Conservation (phyloP, 2,329 filamentous ascomycete genomes). For the Fusarium anthophilum region DNA sequence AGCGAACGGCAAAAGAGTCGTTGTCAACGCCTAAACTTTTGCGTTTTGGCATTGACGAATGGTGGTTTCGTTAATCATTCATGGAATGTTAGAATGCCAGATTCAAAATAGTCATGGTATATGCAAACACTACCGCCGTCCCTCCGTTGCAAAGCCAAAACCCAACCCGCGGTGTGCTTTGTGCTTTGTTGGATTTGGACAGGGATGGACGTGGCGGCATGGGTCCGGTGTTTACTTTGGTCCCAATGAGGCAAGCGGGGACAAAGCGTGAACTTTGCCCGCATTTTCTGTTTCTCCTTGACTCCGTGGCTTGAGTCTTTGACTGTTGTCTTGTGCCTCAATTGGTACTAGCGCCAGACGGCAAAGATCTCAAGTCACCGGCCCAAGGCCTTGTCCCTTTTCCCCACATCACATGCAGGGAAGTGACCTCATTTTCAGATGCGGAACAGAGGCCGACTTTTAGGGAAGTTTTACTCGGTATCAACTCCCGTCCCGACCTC, state of each 20-base stretch:
- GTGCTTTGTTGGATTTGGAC: conserved; percentile 15
- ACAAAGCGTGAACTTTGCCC: conserved; percentile 30
- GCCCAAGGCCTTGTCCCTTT: conserved; percentile 1
- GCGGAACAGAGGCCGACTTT: conserved; percentile 33
- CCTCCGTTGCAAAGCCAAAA: conserved; percentile 7
- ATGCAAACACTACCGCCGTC: conserved; percentile 20
- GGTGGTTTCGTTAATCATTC: conserved; percentile 26
- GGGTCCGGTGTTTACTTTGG: conserved; percentile 45
- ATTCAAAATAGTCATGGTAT: conserved; percentile 1
- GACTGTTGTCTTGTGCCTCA: background rate
- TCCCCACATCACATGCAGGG: conserved; percentile 42
- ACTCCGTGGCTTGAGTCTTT: conserved; percentile 19
- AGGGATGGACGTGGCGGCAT: conserved; percentile 31
- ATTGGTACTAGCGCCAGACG: conserved; percentile 1
- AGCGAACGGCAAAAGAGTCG: conserved; percentile 47
- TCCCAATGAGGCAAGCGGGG: conserved; percentile 22
- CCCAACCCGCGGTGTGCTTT: conserved; percentile 30
- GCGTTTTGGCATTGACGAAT: conserved; percentile 45
- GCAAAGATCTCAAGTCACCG: conserved; percentile 12
- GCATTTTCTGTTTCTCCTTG: conserved; percentile 41
- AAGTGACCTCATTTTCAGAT: conserved; percentile 43
- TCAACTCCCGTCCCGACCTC: conserved; percentile 34
- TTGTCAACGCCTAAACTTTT: conserved; percentile 36
- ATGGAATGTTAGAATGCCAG: conserved; percentile 34
- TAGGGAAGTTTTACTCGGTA: conserved; percentile 32